Evolutionary conservation across 176 grass and related monocot genomes (phyloP).

Genomic region (Juncus effusus): DNA sequence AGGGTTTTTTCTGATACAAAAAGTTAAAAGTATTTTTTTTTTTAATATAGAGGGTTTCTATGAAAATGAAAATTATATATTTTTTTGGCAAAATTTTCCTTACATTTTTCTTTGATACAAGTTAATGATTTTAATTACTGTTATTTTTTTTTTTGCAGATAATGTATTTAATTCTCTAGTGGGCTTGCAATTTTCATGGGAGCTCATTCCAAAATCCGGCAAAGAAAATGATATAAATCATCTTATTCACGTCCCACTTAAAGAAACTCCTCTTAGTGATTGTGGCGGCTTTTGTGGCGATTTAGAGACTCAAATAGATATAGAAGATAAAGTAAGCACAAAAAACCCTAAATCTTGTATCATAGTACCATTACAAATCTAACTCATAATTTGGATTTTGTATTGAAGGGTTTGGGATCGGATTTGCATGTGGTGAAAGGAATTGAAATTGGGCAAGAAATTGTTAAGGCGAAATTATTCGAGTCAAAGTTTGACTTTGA

Average conservation of each 20-base stretch:
- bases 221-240: slow-evolving; percentile 50
- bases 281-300: slow-evolving; percentile 88
- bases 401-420: slow-evolving; percentile 66
- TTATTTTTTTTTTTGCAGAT: slow-evolving; percentile 47
- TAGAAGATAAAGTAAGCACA: slow-evolving; percentile 75
- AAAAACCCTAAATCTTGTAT: slow-evolving; percentile 16
- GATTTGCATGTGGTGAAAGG: slow-evolving; percentile 92
- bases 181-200: slow-evolving; percentile 82
- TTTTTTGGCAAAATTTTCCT: too few relatives aligned
- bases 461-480: slow-evolving; percentile 66
- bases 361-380: slow-evolving; percentile 7
- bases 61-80: too few relatives aligned
- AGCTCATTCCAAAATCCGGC: slow-evolving; percentile 55
- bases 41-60: too few relatives aligned
- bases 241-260: slow-evolving; percentile 86
- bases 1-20: too few relatives aligned
- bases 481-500: slow-evolving; percentile 48
- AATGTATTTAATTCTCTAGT: slow-evolving; percentile 87
- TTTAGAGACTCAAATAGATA: slow-evolving; percentile 71
- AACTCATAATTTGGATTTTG: slow-evolving; percentile 1
- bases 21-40: too few relatives aligned
- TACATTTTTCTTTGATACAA: too few relatives aligned
- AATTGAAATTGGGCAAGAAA: slow-evolving; percentile 77
- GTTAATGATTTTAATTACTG: too few relatives aligned
- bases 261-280: slow-evolving; percentile 91